Conservation (phyloP, 176 grass and related monocot species). For the Cenchrus americanus region DNA sequence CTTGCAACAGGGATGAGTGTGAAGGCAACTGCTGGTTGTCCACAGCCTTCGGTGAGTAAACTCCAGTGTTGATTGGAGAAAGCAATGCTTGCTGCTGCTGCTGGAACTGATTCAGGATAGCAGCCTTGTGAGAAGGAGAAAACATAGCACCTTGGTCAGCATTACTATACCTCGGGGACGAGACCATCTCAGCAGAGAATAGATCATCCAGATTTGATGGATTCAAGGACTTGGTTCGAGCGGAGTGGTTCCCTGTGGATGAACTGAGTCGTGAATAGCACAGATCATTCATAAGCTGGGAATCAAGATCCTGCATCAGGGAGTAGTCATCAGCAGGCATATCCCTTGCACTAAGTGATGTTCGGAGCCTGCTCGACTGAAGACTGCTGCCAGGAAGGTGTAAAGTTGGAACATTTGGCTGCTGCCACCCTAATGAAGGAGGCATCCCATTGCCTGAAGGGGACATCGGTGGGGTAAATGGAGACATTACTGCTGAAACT, state of each 20-base stretch:
- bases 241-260: slow-evolving; percentile 43
- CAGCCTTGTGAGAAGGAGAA: slow-evolving; percentile 77
- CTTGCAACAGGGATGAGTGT: slow-evolving; percentile 68
- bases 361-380: slow-evolving; percentile 80
- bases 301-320: slow-evolving; percentile 58
- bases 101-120: slow-evolving; percentile 82
- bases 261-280: slow-evolving; percentile 59
- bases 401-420: slow-evolving; percentile 64
- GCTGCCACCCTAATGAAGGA: slow-evolving; percentile 58
- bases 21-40: slow-evolving; percentile 65
- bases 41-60: slow-evolving; percentile 62
- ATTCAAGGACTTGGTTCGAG: slow-evolving; percentile 56
- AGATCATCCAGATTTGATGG: slow-evolving; percentile 78
- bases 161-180: slow-evolving; percentile 66
- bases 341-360: slow-evolving; percentile 74
- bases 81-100: slow-evolving; percentile 83
- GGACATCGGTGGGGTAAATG: slow-evolving; percentile 66
- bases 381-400: slow-evolving; percentile 76
- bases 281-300: slow-evolving; percentile 55
- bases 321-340: slow-evolving; percentile 66
- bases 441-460: slow-evolving; percentile 68
- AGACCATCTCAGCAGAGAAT: slow-evolving; percentile 76
- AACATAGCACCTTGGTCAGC: slow-evolving; percentile 70
- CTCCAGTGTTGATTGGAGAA: slow-evolving; percentile 75
- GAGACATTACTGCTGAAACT: slow-evolving; percentile 53